Evolutionary conservation across 768 basidiomycete species (phyloP).

Genomic region (Boletus eberwhitei): DNA sequence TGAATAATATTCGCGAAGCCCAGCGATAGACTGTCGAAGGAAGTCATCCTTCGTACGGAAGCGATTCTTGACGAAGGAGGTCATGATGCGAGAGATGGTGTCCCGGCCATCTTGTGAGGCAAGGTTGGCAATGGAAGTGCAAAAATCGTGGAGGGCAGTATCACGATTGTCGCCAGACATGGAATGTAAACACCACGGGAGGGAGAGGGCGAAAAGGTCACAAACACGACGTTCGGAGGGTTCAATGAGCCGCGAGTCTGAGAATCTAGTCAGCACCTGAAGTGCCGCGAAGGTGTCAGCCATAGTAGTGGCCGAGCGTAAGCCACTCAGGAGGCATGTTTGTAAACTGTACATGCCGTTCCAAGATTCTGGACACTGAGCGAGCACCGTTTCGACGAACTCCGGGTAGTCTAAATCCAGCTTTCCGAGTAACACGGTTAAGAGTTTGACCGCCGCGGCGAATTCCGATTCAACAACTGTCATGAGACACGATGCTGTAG

Average conservation of each 20-base stretch:
- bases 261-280: slow-evolving; percentile 54
- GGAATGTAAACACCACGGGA: slow-evolving; percentile 88
- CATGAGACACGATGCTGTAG: slow-evolving; percentile 71
- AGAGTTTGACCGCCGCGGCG: slow-evolving; percentile 56
- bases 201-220: slow-evolving; percentile 74
- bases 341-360: slow-evolving; percentile 61
- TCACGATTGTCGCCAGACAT: slow-evolving; percentile 64
- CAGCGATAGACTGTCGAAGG: slow-evolving; percentile 80
- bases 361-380: slow-evolving; percentile 73
- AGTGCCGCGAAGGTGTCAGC: slow-evolving; percentile 66
- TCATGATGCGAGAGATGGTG: slow-evolving; percentile 87
- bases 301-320: slow-evolving; percentile 75
- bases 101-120: slow-evolving; percentile 69
- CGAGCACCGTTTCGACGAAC: slow-evolving; percentile 66
- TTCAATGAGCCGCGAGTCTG: slow-evolving; percentile 68
- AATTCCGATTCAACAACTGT: slow-evolving; percentile 86
- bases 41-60: slow-evolving; percentile 95
- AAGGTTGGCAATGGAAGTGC: slow-evolving; percentile 65
- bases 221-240: slow-evolving; percentile 65
- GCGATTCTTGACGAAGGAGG: slow-evolving; percentile 78
- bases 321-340: slow-evolving; percentile 65
- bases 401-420: slow-evolving; percentile 68
- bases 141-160: slow-evolving; percentile 62
- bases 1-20: slow-evolving; percentile 83
- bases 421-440: slow-evolving; percentile 62